phyloP scores from a whole-genome alignment of 2,329 filamentous ascomycete genomes.

The Cercospora zeae-maydis region DNA sequence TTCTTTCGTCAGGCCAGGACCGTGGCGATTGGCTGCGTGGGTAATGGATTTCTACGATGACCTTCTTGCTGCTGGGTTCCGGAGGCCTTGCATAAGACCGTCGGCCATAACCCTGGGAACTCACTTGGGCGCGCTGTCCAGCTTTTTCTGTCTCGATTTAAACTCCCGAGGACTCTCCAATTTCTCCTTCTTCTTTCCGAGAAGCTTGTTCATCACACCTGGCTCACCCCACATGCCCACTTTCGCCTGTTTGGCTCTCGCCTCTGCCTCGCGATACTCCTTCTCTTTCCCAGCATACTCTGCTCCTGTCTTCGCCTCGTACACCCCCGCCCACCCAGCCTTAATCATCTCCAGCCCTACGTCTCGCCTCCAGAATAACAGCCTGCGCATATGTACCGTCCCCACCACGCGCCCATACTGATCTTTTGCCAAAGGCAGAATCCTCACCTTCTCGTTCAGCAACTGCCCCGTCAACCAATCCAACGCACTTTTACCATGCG shows the following conservation, averaged over 20 bases:
- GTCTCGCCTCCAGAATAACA: slow-evolving; percentile 69
- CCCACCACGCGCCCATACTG: slow-evolving; percentile 91
- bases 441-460: slow-evolving; percentile 68
- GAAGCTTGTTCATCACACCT: slow-evolving; percentile 39
- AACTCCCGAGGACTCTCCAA: slow-evolving; percentile 86
- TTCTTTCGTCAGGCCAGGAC: background rate
- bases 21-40: background rate
- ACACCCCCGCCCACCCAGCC: slow-evolving; percentile 79
- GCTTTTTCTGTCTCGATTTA: slow-evolving; percentile 60
- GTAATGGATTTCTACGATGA: background rate
- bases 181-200: slow-evolving; percentile 51
- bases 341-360: slow-evolving; percentile 88
- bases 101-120: background rate
- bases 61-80: background rate
- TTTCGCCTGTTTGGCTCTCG: slow-evolving; percentile 39
- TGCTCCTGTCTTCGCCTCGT: slow-evolving; percentile 84
- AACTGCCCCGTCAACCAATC: slow-evolving; percentile 75
- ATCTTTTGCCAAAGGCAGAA: slow-evolving; percentile 77
- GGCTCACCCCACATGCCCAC: slow-evolving; percentile 61
- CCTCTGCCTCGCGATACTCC: slow-evolving; percentile 63
- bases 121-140: slow-evolving; percentile 29
- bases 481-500: slow-evolving; percentile 75
- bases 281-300: slow-evolving; percentile 73
- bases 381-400: slow-evolving; percentile 59
- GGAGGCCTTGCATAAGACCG: too few species aligned